Conservation (phyloP, 108 stramenopile species). For the Bacterosira constricta region DNA sequence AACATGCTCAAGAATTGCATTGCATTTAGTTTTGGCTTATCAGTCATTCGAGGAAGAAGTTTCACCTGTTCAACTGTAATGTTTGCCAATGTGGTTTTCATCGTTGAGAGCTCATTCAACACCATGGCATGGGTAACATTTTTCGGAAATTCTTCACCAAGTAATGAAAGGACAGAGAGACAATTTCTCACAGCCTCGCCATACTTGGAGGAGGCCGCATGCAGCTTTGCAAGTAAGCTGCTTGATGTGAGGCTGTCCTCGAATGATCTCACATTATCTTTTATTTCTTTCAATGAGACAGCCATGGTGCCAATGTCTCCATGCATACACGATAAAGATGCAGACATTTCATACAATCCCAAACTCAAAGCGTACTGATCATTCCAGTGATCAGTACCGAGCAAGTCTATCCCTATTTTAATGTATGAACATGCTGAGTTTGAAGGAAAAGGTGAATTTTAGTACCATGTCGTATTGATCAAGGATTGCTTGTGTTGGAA, state of each 20-base stretch:
- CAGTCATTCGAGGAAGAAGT: not conserved
- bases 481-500: too few species aligned
- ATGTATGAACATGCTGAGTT: not conserved
- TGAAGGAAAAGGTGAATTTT: too few species aligned
- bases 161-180: not conserved
- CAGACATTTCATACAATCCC: too few species aligned
- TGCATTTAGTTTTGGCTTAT: not conserved
- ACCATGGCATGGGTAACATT: not conserved
- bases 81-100: not conserved
- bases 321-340: too few species aligned
- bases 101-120: not conserved
- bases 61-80: not conserved
- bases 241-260: not conserved
- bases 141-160: not conserved
- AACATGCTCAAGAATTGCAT: conserved; percentile 7
- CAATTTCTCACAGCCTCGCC: not conserved
- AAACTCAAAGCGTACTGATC: too few species aligned
- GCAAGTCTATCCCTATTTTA: not conserved
- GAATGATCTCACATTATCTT: not conserved
- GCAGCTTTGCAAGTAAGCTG: not conserved
- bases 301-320: not conserved
- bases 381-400: too few species aligned
- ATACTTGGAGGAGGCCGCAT: not conserved
- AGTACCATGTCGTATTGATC: too few species aligned
- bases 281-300: not conserved